These are phyloP conservation scores for Sugiyamaella japonica DNA, from an alignment of 1,139 yeast species.

Conservation along the genomic window DNA sequence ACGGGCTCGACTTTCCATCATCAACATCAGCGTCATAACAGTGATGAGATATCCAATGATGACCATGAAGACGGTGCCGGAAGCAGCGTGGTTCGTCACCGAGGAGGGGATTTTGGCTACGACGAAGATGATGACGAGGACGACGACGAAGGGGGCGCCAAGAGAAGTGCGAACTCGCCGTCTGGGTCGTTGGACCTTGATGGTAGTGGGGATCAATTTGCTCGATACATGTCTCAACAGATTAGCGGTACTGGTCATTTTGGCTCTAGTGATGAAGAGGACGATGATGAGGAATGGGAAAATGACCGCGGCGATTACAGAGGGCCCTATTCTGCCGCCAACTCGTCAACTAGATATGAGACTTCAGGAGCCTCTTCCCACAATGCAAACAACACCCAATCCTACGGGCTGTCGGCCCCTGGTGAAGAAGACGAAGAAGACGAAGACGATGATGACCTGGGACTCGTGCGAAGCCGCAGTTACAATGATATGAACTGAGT, in stretches of 20 bases:
- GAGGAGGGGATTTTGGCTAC: slow-evolving; percentile 18
- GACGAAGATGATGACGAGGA: slow-evolving; percentile 21
- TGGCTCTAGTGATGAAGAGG: slow-evolving; percentile 50
- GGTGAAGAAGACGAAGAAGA: slow-evolving; percentile 29
- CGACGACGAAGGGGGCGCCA: slow-evolving; percentile 19
- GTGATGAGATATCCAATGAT: slow-evolving; percentile 27
- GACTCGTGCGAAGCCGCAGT: slow-evolving; percentile 42
- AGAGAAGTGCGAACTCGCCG: background rate
- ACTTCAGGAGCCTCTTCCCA: background rate
- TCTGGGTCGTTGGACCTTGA: slow-evolving; percentile 12
- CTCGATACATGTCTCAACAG: slow-evolving; percentile 83
- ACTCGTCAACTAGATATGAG: background rate
- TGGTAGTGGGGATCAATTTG: slow-evolving; percentile 49
- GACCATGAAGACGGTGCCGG: slow-evolving; percentile 18
- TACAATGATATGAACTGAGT: slow-evolving; percentile 29
- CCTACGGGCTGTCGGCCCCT: background rate
- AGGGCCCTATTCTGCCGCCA: background rate
- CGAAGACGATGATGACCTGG: slow-evolving; percentile 33
- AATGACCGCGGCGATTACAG: slow-evolving; percentile 21
- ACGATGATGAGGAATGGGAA: slow-evolving; percentile 42
- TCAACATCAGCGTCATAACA: slow-evolving; percentile 28
- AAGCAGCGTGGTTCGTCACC: slow-evolving; percentile 5
- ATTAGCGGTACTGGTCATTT: slow-evolving; percentile 43
- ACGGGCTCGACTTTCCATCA: slow-evolving; percentile 50
- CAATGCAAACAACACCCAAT: background rate